Percentiles rank a stretch among this genome's conserved stretches.
Evolutionary conservation across 2,329 filamentous ascomycete genomes (phyloP).

Genomic region (Sporothrix phasma): DNA sequence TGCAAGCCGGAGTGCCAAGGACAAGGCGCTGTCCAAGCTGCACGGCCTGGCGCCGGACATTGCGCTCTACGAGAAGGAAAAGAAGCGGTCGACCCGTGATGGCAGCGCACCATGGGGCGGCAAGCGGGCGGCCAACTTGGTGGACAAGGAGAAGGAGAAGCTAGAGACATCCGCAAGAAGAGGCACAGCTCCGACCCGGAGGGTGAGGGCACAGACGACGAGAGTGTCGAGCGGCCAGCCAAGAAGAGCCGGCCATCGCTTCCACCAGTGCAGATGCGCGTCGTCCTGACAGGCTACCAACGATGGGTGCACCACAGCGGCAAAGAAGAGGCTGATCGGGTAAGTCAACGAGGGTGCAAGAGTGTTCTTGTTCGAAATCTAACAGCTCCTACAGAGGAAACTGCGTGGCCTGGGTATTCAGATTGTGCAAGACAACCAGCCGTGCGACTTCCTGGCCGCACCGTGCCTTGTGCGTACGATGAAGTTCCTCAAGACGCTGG

Average conservation of each 20-base stretch:
- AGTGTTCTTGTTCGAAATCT: background rate
- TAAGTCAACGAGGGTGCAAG: background rate
- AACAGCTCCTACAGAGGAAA: slow-evolving; percentile 40
- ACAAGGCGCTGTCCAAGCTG: slow-evolving; percentile 66
- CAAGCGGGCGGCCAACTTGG: slow-evolving; percentile 49
- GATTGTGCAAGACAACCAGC: slow-evolving; percentile 63
- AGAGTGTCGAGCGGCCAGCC: slow-evolving; percentile 40
- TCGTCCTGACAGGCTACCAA: slow-evolving; percentile 77
- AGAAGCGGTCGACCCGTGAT: slow-evolving; percentile 55
- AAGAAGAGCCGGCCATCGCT: slow-evolving; percentile 55
- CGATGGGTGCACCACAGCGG: slow-evolving; percentile 65
- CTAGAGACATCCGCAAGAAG: slow-evolving; percentile 44
- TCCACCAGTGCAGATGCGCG: slow-evolving; percentile 58
- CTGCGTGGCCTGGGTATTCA: slow-evolving; percentile 75
- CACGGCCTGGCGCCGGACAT: slow-evolving; percentile 76
- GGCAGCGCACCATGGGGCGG: slow-evolving; percentile 48
- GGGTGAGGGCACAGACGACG: slow-evolving; percentile 32
- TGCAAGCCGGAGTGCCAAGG: slow-evolving; percentile 78
- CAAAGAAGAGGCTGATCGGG: slow-evolving; percentile 67
- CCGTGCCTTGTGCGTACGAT: slow-evolving; percentile 79
- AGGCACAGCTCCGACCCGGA: slow-evolving; percentile 14
- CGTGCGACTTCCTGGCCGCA: slow-evolving; percentile 79
- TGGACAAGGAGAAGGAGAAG: slow-evolving; percentile 46
- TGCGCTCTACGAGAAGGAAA: slow-evolving; percentile 84
- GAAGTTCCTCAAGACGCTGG: slow-evolving; percentile 85